Percentiles rank a stretch among this genome's conserved stretches.
These are phyloP conservation scores for Roridomyces roridus DNA, from an alignment of 768 basidiomycete species.

Conservation along the genomic window DNA sequence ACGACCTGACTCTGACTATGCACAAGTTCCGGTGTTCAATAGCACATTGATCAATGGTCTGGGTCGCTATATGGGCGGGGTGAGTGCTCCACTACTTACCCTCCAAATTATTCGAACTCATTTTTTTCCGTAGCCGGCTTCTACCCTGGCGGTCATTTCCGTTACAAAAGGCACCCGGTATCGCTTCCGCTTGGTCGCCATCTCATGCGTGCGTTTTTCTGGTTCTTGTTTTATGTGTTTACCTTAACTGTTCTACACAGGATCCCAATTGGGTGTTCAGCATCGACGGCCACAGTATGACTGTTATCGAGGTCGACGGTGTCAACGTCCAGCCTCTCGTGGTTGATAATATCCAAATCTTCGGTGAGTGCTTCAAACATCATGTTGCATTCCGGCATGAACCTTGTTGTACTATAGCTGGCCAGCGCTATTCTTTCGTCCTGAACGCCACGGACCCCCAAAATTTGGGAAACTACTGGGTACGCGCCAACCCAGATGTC, in stretches of 20 bases:
- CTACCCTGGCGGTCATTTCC: not conserved
- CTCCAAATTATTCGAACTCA: not conserved
- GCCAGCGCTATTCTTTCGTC: conserved; percentile 40
- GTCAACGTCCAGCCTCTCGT: conserved; percentile 45
- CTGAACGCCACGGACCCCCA: conserved; percentile 45
- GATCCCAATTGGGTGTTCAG: too few species aligned
- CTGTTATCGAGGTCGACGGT: conserved; percentile 61
- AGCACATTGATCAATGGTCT: not conserved
- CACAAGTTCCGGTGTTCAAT: not conserved
- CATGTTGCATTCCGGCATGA: not conserved
- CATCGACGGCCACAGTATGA: conserved; percentile 34
- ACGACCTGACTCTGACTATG: too few species aligned
- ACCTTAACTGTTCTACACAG: too few species aligned
- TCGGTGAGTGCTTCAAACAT: conserved; percentile 20
- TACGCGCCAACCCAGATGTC: conserved; percentile 37
- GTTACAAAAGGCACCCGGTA: conserved; percentile 28
- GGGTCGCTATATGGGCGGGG: not conserved
- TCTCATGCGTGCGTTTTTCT: not conserved
- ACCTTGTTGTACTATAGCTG: conserved; percentile 20
- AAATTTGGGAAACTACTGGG: conserved; percentile 56
- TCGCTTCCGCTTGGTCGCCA: not conserved
- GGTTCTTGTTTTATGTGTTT: not conserved
- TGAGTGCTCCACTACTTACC: not conserved
- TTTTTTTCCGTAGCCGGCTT: not conserved
- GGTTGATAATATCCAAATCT: conserved; percentile 48